Conservation (phyloP, 2,329 filamentous ascomycete genomes). For the Lecanicillium sp. region DNA sequence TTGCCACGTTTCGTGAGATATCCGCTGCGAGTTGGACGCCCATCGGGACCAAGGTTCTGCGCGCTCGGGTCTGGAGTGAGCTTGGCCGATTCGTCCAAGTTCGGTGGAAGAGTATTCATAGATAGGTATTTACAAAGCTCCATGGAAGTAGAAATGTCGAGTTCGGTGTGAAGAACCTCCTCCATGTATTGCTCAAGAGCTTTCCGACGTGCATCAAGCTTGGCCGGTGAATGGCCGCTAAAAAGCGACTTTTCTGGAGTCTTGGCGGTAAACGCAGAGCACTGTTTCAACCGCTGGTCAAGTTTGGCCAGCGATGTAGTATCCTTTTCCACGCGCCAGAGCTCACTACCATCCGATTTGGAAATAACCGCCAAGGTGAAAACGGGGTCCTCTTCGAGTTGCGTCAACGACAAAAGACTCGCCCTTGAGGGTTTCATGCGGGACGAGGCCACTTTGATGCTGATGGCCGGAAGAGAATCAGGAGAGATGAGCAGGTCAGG, state of each 20-base stretch:
- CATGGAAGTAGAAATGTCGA: conserved; percentile 68
- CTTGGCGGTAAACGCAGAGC: conserved; percentile 61
- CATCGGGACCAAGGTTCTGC: conserved; percentile 46
- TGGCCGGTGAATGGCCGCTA: conserved; percentile 85
- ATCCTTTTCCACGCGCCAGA: conserved; percentile 95
- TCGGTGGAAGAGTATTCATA: conserved; percentile 53
- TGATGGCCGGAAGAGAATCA: conserved; percentile 78
- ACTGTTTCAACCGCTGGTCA: conserved; percentile 71
- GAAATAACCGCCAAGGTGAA: conserved; percentile 85
- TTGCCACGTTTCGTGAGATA: conserved; percentile 96
- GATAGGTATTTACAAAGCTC: conserved; percentile 84
- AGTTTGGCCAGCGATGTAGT: conserved; percentile 71
- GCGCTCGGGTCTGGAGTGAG: conserved; percentile 18
- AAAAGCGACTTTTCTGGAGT: conserved; percentile 83
- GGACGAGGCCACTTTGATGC: conserved; percentile 83
- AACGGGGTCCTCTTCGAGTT: conserved; percentile 83
- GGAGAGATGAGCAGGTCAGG: conserved; percentile 79
- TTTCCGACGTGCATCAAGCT: conserved; percentile 75
- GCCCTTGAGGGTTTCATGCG: conserved; percentile 87
- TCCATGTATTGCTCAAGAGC: conserved; percentile 83
- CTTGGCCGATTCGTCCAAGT: conserved; percentile 44
- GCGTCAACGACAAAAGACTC: conserved; percentile 71
- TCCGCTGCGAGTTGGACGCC: conserved; percentile 68
- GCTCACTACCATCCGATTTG: conserved; percentile 64
- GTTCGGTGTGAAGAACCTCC: conserved; percentile 70